Percentiles rank a stretch among this genome's conserved stretches.
Conservation (phyloP, 2,329 filamentous ascomycete genomes). For the Trichoderma aggressivum region DNA sequence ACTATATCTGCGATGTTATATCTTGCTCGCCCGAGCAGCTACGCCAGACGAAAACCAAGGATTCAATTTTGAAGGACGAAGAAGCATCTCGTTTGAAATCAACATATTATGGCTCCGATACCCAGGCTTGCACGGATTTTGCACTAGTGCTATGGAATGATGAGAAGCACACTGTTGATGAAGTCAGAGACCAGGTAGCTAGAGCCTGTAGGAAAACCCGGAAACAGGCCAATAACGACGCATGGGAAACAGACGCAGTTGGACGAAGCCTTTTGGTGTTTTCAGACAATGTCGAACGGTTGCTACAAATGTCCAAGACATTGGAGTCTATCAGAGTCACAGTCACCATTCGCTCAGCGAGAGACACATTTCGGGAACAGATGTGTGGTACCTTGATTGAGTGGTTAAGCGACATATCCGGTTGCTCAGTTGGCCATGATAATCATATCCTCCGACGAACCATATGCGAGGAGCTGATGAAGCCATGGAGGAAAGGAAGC, state of each 20-base stretch:
- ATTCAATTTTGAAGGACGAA: slow-evolving; percentile 80
- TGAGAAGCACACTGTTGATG: slow-evolving; percentile 92
- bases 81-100: slow-evolving; percentile 70
- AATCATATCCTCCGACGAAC: slow-evolving; percentile 72
- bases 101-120: slow-evolving; percentile 62
- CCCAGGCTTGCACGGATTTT: slow-evolving; percentile 57
- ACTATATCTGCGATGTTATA: slow-evolving; percentile 97
- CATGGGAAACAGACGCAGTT: slow-evolving; percentile 83
- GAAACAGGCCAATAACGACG: slow-evolving; percentile 67
- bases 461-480: slow-evolving; percentile 88
- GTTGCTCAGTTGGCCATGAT: slow-evolving; percentile 80
- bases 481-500: slow-evolving; percentile 83
- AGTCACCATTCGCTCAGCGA: slow-evolving; percentile 85
- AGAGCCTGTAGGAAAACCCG: slow-evolving; percentile 76
- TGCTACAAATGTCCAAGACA: slow-evolving; percentile 76
- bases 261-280: slow-evolving; percentile 84
- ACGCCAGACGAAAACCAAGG: slow-evolving; percentile 76
- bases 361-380: slow-evolving; percentile 94
- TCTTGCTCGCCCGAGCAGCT: slow-evolving; percentile 97
- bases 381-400: slow-evolving; percentile 99
- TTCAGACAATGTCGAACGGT: slow-evolving; percentile 63
- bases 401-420: slow-evolving; percentile 90
- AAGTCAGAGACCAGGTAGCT: slow-evolving; percentile 86
- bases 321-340: slow-evolving; percentile 96
- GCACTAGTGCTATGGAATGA: slow-evolving; percentile 94